A percentile compares a stretch with the other conserved stretches of the same genome.
phyloP scores from a whole-genome alignment of 73 alveolate species.

The Paramecium pentaurelia region DNA sequence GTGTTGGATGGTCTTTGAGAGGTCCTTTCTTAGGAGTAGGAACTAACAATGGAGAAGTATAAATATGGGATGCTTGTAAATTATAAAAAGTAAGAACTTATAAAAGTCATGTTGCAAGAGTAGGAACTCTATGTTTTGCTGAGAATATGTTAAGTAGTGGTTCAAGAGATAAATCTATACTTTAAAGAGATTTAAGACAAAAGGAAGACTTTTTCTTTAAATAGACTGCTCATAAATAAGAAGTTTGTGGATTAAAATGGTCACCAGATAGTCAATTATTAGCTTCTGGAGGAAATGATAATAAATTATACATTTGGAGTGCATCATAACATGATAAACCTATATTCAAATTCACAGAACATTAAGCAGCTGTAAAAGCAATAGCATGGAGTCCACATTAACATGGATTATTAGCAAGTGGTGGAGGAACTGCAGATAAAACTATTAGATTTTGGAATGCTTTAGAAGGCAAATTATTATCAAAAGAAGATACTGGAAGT shows the following conservation, averaged over 20 bases:
- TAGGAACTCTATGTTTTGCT: conserved; percentile 71
- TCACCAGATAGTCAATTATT: conserved; percentile 93
- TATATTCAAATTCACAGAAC: conserved; percentile 81
- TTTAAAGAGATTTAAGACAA: conserved; percentile 89
- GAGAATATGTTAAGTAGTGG: conserved; percentile 85
- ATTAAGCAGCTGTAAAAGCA: conserved; percentile 99
- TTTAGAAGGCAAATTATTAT: conserved; percentile 68
- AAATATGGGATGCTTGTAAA: conserved; percentile 80
- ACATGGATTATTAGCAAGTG: conserved; percentile 96
- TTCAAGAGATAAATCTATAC: conserved; percentile 89
- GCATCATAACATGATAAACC: conserved; percentile 72
- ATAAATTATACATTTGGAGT: conserved; percentile 95
- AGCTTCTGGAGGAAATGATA: conserved; percentile 99
- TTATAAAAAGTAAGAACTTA: conserved; percentile 73
- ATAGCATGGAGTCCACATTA: conserved; percentile 99
- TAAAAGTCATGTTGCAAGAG: conserved; percentile 84
- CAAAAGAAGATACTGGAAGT: conserved; percentile 94
- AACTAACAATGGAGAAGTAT: conserved; percentile 73
- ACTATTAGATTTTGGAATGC: conserved; percentile 99
- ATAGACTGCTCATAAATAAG: conserved; percentile 86
- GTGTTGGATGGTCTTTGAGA: conserved; percentile 88
- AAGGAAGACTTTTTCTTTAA: conserved; percentile 54
- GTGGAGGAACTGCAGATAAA: conserved; percentile 99
- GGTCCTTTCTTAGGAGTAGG: conserved; percentile 82
- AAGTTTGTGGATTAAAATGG: conserved; percentile 99